Evolutionary conservation across 805 yeast species (phyloP).

Genomic region (Kuraishia piskuri): DNA sequence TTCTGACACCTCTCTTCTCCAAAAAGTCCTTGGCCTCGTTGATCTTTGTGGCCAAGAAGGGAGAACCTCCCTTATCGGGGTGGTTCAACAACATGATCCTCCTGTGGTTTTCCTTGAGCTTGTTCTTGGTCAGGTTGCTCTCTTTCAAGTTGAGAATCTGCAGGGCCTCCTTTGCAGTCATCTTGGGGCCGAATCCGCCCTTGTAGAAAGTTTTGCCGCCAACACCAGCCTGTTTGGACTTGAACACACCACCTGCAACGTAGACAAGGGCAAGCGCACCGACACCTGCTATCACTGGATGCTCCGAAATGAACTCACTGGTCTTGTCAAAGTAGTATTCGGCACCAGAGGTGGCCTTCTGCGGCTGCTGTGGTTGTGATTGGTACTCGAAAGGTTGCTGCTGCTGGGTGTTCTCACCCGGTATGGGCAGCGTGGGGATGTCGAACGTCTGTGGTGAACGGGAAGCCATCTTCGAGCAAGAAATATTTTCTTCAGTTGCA

Average conservation of each 20-base stretch:
- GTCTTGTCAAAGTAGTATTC: slow-evolving; percentile 63
- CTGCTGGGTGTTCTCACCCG: slow-evolving; percentile 32
- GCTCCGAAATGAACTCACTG: slow-evolving; percentile 54
- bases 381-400: slow-evolving; percentile 16
- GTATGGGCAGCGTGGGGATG: slow-evolving; percentile 47
- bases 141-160: slow-evolving; percentile 74
- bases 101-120: slow-evolving; percentile 73
- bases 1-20: slow-evolving; percentile 43
- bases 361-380: slow-evolving; percentile 14
- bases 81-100: slow-evolving; percentile 81
- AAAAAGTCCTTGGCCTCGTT: slow-evolving; percentile 86
- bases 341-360: slow-evolving; percentile 26
- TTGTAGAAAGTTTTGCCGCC: slow-evolving; percentile 61
- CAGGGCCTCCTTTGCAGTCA: slow-evolving; percentile 83
- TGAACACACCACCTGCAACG: slow-evolving; percentile 58
- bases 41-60: slow-evolving; percentile 81
- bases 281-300: slow-evolving; percentile 65
- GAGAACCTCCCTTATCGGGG: slow-evolving; percentile 92
- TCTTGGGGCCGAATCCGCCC: slow-evolving; percentile 90
- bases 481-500: too few species aligned
- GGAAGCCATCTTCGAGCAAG: background rate
- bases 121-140: slow-evolving; percentile 49
- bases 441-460: slow-evolving; percentile 20
- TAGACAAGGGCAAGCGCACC: slow-evolving; percentile 63
- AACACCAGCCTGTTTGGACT: slow-evolving; percentile 57